A percentile compares a stretch with the other conserved stretches of the same genome.
These are phyloP conservation scores for Biscogniauxia sp. DNA, from an alignment of 2,329 filamentous ascomycete species.

Conservation along the genomic window DNA sequence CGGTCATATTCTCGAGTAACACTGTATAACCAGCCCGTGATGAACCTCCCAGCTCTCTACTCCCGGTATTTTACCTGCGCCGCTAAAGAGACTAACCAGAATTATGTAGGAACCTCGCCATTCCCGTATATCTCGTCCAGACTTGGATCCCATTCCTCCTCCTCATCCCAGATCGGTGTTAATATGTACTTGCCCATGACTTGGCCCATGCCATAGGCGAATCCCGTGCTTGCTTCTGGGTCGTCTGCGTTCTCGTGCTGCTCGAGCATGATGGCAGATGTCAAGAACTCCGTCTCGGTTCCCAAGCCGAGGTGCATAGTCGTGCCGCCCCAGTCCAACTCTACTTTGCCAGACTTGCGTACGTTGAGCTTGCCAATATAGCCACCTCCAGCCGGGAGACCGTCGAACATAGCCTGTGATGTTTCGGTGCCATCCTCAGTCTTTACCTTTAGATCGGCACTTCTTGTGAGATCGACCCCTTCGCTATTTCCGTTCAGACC, in stretches of 20 bases:
- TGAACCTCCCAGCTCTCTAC: not conserved
- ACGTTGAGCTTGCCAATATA: constrained; percentile 59
- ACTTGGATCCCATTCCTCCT: constrained; percentile 52
- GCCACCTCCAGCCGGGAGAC: constrained; percentile 50
- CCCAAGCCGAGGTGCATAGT: constrained; percentile 53
- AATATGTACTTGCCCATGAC: constrained; percentile 62
- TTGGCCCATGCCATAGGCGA: constrained; percentile 60
- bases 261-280: constrained; percentile 59
- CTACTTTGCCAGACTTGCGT: constrained; percentile 59
- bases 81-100: not conserved
- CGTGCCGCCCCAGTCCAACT: constrained; percentile 62
- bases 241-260: constrained; percentile 50
- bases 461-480: constrained; percentile 24
- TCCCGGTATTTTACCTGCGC: not conserved
- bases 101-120: constrained; percentile 1
- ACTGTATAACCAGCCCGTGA: not conserved
- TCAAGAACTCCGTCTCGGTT: constrained; percentile 51
- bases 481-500: constrained; percentile 20
- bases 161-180: constrained; percentile 57
- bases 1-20: too few relatives aligned
- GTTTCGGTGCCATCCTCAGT: constrained; percentile 24
- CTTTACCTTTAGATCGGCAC: constrained; percentile 24
- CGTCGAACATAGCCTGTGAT: constrained; percentile 33
- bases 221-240: constrained; percentile 41
- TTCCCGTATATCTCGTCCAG: constrained; percentile 32